phyloP scores from a whole-genome alignment of 768 basidiomycete species.

The Dioszegia aurantiaca region DNA sequence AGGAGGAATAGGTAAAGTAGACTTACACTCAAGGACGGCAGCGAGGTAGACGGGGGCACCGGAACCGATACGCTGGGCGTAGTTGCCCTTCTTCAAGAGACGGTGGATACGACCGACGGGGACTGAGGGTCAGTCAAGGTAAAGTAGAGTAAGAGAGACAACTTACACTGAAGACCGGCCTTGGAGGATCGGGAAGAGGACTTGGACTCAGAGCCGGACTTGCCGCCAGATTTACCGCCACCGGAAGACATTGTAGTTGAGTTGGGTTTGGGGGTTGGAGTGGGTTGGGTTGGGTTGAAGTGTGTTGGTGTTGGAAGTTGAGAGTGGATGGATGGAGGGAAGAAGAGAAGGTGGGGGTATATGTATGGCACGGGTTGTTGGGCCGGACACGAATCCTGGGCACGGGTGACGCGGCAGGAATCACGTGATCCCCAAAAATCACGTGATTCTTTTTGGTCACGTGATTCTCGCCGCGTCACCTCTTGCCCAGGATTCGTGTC shows the following conservation, averaged over 20 bases:
- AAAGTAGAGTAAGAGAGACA: constrained; percentile 52
- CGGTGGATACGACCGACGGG: constrained; percentile 90
- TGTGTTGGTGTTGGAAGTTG: constrained; percentile 19
- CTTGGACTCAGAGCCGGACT: constrained; percentile 55
- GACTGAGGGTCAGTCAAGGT: constrained; percentile 59
- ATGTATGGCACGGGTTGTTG: too few species aligned
- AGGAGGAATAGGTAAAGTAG: constrained; percentile 3
- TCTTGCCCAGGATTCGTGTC: too few species aligned
- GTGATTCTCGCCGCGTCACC: too few species aligned
- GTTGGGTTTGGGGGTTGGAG: constrained; percentile 24
- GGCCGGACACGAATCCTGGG: too few species aligned
- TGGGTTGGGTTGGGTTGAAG: constrained; percentile 16
- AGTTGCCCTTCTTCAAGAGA: constrained; percentile 83
- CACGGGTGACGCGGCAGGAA: too few species aligned
- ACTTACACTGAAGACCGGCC: constrained; percentile 54
- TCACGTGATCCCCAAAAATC: too few species aligned
- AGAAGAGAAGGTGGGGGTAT: constrained; percentile 6
- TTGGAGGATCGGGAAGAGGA: constrained; percentile 66
- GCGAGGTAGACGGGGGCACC: constrained; percentile 90
- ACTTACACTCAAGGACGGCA: constrained; percentile 72
- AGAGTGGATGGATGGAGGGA: constrained; percentile 21
- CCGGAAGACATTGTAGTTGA: constrained; percentile 47
- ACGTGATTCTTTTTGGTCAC: too few species aligned
- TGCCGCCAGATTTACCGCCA: constrained; percentile 42
- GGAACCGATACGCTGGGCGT: constrained; percentile 75